Base-by-base conservation (phyloP, 2,329 filamentous ascomycete species). In the Aureobasidium sp. region DNA sequence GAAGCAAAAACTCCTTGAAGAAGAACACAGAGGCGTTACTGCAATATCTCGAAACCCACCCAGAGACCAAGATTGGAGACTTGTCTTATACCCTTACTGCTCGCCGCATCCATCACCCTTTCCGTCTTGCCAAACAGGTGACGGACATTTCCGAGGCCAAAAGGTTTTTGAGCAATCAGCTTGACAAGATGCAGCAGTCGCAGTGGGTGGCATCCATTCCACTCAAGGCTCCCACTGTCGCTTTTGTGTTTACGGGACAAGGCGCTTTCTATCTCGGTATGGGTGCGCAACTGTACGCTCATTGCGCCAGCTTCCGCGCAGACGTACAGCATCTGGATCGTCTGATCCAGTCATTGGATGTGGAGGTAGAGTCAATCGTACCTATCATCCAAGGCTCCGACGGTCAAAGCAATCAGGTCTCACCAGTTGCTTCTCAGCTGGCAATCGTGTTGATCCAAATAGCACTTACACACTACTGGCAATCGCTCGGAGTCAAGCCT, bases 21-120 rank as follows among this genome's bases (percentile, higher is more conserved):
- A 78, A 78, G 61, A 88, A 88, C 66, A 77, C 84, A 1, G 41
- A n/a, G 20, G 20, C n/a, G 7, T 11, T 42, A 9, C 8, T 42
- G n/a, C n/a, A 20, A 11, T 20, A 42, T 12, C 8, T 42, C 39
- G 39, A 42, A 11, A 3, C 3, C 39, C 8, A 42, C 2, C 39
- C 39, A 11, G 39, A 42, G 8, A n/a, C 20, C 39, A 42, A 11
- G n/a, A 42, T 42, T 22, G 39, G n/a, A 11, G n/a, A 22, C 4
- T 4, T 42, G 8, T 42, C 39, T 5, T 42, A 42, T n/a, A 42
- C 39, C 17, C n/a, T 20, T 20, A 42, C 39, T 20, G 39, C 39
- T 12, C 39, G 39, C 20, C 39, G 39, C 8, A 20, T 22, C 2
- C 39, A 42, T 9, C 39, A 42, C 17, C n/a, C 7, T 7, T 22